Percentiles rank a stretch among this genome's conserved stretches.
Conservation (phyloP, 345 rosid genomes). For the thale cress (Arabidopsis thaliana) region DNA sequence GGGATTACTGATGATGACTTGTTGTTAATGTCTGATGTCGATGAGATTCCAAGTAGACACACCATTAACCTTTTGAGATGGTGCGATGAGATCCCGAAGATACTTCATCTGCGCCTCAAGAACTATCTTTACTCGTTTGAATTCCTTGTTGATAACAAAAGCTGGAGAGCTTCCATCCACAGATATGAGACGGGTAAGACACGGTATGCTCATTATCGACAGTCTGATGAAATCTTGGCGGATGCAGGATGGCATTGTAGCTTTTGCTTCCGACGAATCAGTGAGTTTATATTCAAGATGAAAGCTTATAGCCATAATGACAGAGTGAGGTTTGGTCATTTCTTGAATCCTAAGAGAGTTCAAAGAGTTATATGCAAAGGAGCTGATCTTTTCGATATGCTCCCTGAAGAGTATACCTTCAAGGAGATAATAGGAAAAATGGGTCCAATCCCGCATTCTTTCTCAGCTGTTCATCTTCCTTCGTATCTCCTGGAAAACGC, state of each 20-base stretch:
- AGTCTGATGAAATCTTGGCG: slow-evolving; percentile 66
- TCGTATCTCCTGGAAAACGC: slow-evolving; percentile 68
- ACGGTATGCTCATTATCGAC: slow-evolving; percentile 77
- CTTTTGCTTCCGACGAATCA: slow-evolving; percentile 70
- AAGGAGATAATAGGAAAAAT: slow-evolving; percentile 75
- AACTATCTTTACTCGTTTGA: slow-evolving; percentile 91
- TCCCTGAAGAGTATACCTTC: slow-evolving; percentile 81
- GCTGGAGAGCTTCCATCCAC: slow-evolving; percentile 93
- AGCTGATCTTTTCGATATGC: slow-evolving; percentile 77
- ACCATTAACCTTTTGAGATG: slow-evolving; percentile 84
- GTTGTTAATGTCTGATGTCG: slow-evolving; percentile 88
- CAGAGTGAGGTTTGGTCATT: slow-evolving; percentile 74
- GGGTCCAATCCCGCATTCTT: slow-evolving; percentile 85
- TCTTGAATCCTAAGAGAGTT: slow-evolving; percentile 68
- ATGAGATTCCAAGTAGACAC: slow-evolving; percentile 89
- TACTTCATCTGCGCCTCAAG: slow-evolving; percentile 74
- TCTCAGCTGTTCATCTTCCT: slow-evolving; percentile 79
- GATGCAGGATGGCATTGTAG: slow-evolving; percentile 93
- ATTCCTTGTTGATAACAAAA: slow-evolving; percentile 70
- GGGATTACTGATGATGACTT: slow-evolving; percentile 87
- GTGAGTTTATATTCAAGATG: slow-evolving; percentile 80
- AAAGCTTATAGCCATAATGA: slow-evolving; percentile 80
- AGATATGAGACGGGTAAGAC: slow-evolving; percentile 70
- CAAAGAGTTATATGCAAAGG: slow-evolving; percentile 80
- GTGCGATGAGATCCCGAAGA: slow-evolving; percentile 74